Percentiles rank a stretch among this genome's conserved stretches.
Conservation (phyloP, 164 flowering plant genomes). For the Tetracentron sinense region DNA sequence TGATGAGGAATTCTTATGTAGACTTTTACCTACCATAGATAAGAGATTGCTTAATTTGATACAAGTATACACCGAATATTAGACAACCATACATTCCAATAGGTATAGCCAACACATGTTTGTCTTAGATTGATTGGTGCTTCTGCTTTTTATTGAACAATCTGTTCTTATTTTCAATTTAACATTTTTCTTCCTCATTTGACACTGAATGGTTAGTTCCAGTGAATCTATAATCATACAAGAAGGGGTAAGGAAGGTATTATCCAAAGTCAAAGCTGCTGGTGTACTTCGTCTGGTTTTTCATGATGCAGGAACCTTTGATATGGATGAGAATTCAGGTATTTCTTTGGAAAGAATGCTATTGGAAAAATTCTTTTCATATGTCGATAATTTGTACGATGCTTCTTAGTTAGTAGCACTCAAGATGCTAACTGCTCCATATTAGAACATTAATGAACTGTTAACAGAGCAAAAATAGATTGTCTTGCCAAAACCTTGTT, state of each 20-base stretch:
- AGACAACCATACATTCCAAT: too few relatives aligned
- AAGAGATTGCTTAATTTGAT: too few relatives aligned
- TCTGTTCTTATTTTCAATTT: background rate
- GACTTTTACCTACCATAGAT: too few relatives aligned
- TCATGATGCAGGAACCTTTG: conserved; percentile 96
- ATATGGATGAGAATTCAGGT: conserved; percentile 68
- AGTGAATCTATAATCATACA: conserved; percentile 31
- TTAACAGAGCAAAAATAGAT: too few relatives aligned
- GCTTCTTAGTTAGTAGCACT: background rate
- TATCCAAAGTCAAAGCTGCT: conserved; percentile 77
- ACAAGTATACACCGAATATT: too few relatives aligned
- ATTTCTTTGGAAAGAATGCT: conserved; percentile 1
- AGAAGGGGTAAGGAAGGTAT: conserved; percentile 57
- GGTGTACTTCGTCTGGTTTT: conserved; percentile 90
- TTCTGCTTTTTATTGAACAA: background rate
- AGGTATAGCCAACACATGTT: too few relatives aligned
- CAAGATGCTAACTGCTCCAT: too few relatives aligned
- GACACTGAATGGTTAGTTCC: conserved; percentile 28
- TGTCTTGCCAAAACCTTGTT: too few relatives aligned
- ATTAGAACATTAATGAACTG: too few relatives aligned
- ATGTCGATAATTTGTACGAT: background rate
- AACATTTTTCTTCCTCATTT: background rate
- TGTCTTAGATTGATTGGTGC: conserved; percentile 1
- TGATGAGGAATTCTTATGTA: too few relatives aligned
- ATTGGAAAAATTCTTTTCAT: background rate